These are phyloP conservation scores for Tolypocladium amazonense DNA, from an alignment of 2,329 filamentous ascomycete genomes.

Conservation along the genomic window DNA sequence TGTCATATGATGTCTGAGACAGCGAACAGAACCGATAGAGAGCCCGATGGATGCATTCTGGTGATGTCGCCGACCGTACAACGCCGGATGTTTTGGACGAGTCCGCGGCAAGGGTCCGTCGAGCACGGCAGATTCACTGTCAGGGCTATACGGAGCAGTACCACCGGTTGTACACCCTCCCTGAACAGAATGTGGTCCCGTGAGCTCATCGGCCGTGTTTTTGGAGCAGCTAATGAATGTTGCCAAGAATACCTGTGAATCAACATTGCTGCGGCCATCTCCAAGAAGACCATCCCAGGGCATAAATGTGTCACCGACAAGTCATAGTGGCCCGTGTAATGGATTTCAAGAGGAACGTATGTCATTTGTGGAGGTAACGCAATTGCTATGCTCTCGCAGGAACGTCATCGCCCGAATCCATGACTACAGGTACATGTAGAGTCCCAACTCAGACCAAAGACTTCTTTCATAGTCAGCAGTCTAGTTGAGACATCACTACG, in stretches of 20 bases:
- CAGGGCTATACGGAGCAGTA: neutral
- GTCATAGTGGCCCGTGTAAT: no score
- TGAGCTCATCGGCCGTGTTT: neutral
- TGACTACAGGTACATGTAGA: no score
- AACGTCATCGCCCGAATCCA: neutral
- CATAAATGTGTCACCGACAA: neutral
- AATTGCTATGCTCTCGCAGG: neutral
- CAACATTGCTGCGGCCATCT: neutral
- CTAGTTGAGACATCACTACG: neutral
- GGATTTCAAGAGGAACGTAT: neutral
- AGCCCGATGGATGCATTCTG: neutral
- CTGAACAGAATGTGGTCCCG: neutral
- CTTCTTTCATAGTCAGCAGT: neutral
- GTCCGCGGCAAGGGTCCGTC: neutral
- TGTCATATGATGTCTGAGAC: neutral
- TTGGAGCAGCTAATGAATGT: neutral
- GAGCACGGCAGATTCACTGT: neutral
- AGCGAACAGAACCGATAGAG: neutral
- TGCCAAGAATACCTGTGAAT: neutral
- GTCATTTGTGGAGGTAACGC: neutral
- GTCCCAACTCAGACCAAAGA: neutral
- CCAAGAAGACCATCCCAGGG: neutral
- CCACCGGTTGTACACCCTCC: neutral
- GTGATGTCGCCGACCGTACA: slow-evolving; percentile 1
- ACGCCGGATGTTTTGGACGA: slow-evolving; percentile 1